A percentile compares a stretch with the other conserved stretches of the same genome.
These are phyloP conservation scores for Blastocladiella britannica DNA, from an alignment of 192 early-diverging fungal genomes.

Conservation along the genomic window DNA sequence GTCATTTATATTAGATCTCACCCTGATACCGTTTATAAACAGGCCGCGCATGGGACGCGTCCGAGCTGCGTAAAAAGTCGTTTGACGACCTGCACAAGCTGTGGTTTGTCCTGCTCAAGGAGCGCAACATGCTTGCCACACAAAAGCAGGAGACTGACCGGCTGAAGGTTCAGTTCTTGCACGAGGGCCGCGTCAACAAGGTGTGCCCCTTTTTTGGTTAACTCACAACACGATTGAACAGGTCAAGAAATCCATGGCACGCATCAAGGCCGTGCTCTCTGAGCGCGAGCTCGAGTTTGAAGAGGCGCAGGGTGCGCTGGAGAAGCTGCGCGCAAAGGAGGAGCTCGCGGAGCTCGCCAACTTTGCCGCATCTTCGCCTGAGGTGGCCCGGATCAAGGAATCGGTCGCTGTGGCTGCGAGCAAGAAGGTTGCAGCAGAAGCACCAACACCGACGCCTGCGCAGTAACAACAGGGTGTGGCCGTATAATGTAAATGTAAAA, in stretches of 20 bases:
- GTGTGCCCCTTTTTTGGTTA: constrained; percentile 9
- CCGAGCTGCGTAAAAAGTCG: constrained; percentile 74
- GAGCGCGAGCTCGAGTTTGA: constrained; percentile 49
- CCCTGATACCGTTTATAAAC: neutral
- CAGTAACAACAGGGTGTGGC: too few species aligned
- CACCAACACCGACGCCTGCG: too few species aligned
- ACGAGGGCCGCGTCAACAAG: constrained; percentile 42
- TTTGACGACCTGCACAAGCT: constrained; percentile 94
- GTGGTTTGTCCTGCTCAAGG: constrained; percentile 77
- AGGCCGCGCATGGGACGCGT: constrained; percentile 75
- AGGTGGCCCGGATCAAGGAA: too few species aligned
- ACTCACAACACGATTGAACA: constrained; percentile 6
- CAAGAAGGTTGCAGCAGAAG: too few species aligned
- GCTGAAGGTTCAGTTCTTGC: constrained; percentile 30
- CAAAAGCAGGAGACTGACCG: constrained; percentile 44
- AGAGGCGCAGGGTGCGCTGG: too few species aligned
- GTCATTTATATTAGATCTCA: neutral
- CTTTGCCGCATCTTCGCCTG: too few species aligned
- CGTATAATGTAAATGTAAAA: too few species aligned
- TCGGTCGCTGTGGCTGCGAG: too few species aligned
- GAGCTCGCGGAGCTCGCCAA: too few species aligned
- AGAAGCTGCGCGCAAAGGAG: too few species aligned
- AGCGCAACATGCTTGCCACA: constrained; percentile 57
- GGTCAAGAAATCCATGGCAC: constrained; percentile 66
- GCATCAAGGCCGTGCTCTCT: constrained; percentile 56